Percentiles rank a stretch among this genome's conserved stretches.
Evolutionary conservation across 1,139 yeast species (phyloP).

Genomic region (Taphrina confusa): DNA sequence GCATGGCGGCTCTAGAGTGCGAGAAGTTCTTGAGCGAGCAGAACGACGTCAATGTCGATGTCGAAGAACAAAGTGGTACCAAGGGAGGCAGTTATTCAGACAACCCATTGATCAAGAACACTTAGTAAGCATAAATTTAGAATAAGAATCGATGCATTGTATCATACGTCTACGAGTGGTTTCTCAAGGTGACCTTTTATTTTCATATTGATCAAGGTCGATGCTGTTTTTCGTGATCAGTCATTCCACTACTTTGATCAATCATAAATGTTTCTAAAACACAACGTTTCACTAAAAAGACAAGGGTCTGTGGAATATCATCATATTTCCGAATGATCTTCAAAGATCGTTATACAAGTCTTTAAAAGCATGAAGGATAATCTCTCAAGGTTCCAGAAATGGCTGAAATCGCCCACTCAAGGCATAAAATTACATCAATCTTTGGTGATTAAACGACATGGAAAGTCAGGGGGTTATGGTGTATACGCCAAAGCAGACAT

Average conservation of each 20-base stretch:
- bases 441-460: neutral
- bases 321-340: no score
- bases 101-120: conserved; percentile 29
- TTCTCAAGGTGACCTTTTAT: no score
- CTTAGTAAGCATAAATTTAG: conserved; percentile 18
- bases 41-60: conserved; percentile 47
- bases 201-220: no score
- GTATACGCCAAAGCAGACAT: conserved; percentile 14
- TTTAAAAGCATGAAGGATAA: neutral
- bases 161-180: no score
- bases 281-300: no score
- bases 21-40: conserved; percentile 78
- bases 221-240: no score
- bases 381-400: conserved; percentile 7
- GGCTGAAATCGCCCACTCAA: conserved; percentile 18
- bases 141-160: neutral
- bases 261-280: no score
- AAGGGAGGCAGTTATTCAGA: conserved; percentile 26
- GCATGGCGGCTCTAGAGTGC: conserved; percentile 98
- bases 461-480: conserved; percentile 12
- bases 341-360: no score
- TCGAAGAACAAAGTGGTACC: conserved; percentile 16
- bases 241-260: no score
- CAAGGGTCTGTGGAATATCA: no score
- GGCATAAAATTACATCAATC: conserved; percentile 7